Percentiles rank a stretch among this genome's conserved stretches.
These are phyloP conservation scores for Quercus dentata DNA, from an alignment of 306 rosid species.

Conservation along the genomic window DNA sequence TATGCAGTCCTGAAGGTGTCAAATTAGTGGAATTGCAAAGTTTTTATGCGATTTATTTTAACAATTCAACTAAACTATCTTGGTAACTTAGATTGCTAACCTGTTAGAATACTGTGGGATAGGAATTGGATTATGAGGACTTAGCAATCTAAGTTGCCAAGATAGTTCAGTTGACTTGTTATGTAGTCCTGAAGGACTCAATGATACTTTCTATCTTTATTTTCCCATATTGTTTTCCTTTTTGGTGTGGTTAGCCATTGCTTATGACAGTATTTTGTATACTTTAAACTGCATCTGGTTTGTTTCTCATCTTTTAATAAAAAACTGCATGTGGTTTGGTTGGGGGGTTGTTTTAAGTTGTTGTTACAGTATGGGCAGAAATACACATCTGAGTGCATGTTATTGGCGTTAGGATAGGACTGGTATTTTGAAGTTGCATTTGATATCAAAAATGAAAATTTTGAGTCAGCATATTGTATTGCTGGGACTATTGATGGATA, in stretches of 20 bases:
- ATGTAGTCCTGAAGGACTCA: no score
- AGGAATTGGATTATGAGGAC: not conserved
- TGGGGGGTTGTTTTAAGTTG: no score
- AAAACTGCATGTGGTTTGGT: no score
- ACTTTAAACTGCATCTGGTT: slow-evolving; percentile 11
- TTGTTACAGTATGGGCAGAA: no score
- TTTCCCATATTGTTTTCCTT: not conserved
- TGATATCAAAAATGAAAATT: not conserved
- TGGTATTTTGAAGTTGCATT: not conserved
- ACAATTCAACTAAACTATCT: not conserved
- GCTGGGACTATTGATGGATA: not conserved
- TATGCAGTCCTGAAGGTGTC: not conserved
- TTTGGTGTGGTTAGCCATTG: not conserved
- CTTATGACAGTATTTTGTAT: not conserved
- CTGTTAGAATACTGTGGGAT: slow-evolving; percentile 7
- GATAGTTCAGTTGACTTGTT: no score
- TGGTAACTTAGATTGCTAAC: not conserved
- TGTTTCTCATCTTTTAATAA: not conserved
- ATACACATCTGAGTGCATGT: not conserved
- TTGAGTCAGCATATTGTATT: not conserved
- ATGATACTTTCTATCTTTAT: not conserved
- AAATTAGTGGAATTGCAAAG: not conserved
- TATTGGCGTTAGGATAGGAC: not conserved
- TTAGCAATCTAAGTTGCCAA: no score
- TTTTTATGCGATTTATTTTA: not conserved